phyloP scores from a whole-genome alignment of 805 yeast genomes.

The Wickerhamomyces canadensis region DNA sequence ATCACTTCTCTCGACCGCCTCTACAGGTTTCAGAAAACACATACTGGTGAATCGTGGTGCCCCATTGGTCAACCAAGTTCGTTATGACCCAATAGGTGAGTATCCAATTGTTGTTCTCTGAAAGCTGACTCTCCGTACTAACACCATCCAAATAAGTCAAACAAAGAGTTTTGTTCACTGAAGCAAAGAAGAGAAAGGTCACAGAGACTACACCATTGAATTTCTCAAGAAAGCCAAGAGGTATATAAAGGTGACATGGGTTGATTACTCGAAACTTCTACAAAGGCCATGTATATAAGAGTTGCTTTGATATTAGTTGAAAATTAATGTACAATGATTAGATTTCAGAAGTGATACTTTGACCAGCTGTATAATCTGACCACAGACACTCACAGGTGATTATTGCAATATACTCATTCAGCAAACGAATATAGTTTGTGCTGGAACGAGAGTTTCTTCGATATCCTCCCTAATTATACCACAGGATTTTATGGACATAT shows the following conservation, averaged over 20 bases:
- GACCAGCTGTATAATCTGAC: too few species aligned
- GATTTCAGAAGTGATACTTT: too few species aligned
- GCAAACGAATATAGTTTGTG: too few species aligned
- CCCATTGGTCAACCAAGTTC: conserved; percentile 70
- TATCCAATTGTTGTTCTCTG: background rate
- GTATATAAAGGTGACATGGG: too few species aligned
- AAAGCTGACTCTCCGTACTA: conserved; percentile 9
- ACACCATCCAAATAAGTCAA: conserved; percentile 41
- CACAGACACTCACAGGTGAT: too few species aligned
- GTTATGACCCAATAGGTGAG: conserved; percentile 72
- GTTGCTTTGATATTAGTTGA: background rate
- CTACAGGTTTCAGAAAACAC: conserved; percentile 83
- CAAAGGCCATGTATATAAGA: background rate
- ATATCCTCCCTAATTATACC: too few species aligned
- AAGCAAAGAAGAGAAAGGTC: conserved; percentile 80
- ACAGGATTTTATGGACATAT: too few species aligned
- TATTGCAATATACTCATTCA: too few species aligned
- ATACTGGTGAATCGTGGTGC: conserved; percentile 78
- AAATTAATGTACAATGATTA: too few species aligned
- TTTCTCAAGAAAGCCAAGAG: conserved; percentile 36
- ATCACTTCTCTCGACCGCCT: conserved; percentile 82
- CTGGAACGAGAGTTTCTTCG: too few species aligned
- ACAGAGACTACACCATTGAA: conserved; percentile 37
- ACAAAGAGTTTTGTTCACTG: conserved; percentile 88
- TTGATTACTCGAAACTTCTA: too few species aligned